Percentiles rank a stretch among this genome's conserved stretches.
phyloP scores from a whole-genome alignment of 169 alveolate species.

The Eimeria falciformis region DNA sequence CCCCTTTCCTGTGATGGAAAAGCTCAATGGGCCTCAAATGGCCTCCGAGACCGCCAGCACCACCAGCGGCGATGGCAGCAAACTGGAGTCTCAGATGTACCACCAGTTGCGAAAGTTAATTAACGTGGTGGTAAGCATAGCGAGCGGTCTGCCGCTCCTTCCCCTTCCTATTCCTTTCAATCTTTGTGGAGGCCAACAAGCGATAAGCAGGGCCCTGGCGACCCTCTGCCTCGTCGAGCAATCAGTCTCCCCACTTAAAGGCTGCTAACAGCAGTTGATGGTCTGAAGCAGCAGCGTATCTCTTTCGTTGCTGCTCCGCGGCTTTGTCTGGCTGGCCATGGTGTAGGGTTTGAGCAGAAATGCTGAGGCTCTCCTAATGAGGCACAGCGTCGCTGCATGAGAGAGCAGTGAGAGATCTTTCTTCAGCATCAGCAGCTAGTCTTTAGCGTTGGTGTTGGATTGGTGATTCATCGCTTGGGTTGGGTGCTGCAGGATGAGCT shows the following conservation, averaged over 20 bases:
- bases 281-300: too few species aligned
- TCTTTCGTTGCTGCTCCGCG: too few species aligned
- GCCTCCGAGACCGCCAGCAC: constrained; percentile 70
- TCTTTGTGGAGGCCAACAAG: background rate
- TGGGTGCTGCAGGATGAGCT: constrained; percentile 87
- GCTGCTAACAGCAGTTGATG: too few species aligned
- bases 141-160: background rate
- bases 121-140: constrained; percentile 77
- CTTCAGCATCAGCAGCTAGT: background rate
- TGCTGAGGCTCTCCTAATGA: too few species aligned
- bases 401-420: background rate
- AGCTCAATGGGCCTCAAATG: constrained; percentile 59
- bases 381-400: background rate
- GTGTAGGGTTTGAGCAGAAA: too few species aligned
- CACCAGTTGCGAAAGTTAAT: constrained; percentile 79
- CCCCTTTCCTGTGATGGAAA: constrained; percentile 11
- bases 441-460: too few species aligned
- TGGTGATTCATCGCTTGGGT: too few species aligned
- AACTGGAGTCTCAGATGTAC: constrained; percentile 78
- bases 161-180: background rate
- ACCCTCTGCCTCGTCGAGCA: too few species aligned
- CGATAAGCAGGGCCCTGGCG: too few species aligned
- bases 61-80: constrained; percentile 57
- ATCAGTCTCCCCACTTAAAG: too few species aligned
- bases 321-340: too few species aligned